Percentiles rank a stretch among this genome's conserved stretches.
These are phyloP conservation scores for Brasenia schreberi DNA, from an alignment of 164 flowering plant genomes.

Conservation along the genomic window DNA sequence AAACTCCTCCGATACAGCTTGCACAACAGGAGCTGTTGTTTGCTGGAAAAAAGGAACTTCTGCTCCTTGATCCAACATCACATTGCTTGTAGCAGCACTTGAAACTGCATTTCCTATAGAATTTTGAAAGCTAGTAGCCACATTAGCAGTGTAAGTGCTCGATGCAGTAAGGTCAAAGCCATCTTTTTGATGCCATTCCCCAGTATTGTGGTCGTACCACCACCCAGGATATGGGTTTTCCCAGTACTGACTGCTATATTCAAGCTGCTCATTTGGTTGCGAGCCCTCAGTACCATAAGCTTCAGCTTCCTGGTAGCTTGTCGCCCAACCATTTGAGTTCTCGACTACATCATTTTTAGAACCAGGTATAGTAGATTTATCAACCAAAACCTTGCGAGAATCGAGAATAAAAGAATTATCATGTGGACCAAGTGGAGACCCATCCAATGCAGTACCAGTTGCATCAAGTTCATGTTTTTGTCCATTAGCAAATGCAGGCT, in stretches of 20 bases:
- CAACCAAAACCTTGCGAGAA: background rate
- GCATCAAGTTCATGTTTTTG: background rate
- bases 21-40: constrained; percentile 27
- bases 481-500: background rate
- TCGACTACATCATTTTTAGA: background rate
- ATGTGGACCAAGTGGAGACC: background rate
- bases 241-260: background rate
- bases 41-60: constrained; percentile 28
- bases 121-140: background rate
- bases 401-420: background rate
- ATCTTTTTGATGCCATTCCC: constrained; percentile 65
- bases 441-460: background rate
- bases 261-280: background rate
- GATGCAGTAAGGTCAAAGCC: constrained; percentile 15
- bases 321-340: background rate
- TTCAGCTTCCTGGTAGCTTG: background rate
- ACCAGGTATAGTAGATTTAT: background rate
- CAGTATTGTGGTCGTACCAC: constrained; percentile 46
- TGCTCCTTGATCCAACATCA: background rate
- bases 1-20: constrained; percentile 20
- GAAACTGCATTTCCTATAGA: background rate
- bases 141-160: constrained; percentile 1
- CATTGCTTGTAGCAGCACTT: background rate
- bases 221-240: constrained; percentile 59
- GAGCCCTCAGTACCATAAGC: background rate